A percentile compares a stretch with the other conserved stretches of the same genome.
Evolutionary conservation across 495 filamentous ascomycete species (phyloP).

Genomic region (Xylaria flabelliformis): DNA sequence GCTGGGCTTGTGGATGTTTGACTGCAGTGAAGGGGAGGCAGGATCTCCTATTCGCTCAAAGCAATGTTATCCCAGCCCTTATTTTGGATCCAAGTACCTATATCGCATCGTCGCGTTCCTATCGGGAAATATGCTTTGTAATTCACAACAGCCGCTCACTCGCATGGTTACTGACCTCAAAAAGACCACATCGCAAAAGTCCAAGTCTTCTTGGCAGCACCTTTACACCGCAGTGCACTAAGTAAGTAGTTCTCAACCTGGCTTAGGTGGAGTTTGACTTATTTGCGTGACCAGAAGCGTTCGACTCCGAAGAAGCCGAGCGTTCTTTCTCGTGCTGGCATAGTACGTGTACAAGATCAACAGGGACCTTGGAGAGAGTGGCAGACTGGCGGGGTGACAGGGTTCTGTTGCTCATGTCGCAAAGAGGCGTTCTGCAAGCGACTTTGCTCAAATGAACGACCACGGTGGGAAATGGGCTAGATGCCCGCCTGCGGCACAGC

Average conservation of each 20-base stretch:
- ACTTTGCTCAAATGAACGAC: slow-evolving; percentile 13
- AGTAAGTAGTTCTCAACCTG: background rate
- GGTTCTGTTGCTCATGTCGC: slow-evolving; percentile 8
- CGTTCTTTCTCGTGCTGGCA: background rate
- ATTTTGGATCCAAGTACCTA: slow-evolving; percentile 7
- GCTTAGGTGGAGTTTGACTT: background rate
- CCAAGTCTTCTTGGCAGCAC: background rate
- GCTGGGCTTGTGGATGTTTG: background rate
- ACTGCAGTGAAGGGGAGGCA: background rate
- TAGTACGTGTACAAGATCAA: slow-evolving; percentile 11
- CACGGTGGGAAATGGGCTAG: slow-evolving; percentile 4
- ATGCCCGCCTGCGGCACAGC: slow-evolving; percentile 29
- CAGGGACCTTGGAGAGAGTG: slow-evolving; percentile 3
- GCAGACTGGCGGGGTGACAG: slow-evolving; percentile 22
- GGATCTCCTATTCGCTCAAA: slow-evolving; percentile 1
- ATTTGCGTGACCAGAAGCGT: background rate
- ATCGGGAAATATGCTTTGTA: background rate
- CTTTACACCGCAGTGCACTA: background rate
- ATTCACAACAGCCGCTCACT: background rate
- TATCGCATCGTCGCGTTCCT: background rate
- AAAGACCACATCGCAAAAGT: slow-evolving; percentile 1
- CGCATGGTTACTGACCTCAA: background rate
- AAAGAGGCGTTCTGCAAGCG: slow-evolving; percentile 21
- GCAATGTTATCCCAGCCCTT: background rate
- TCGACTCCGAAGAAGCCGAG: slow-evolving; percentile 12